Conservation (phyloP, 306 rosid species). For the Corylus heterophylla region DNA sequence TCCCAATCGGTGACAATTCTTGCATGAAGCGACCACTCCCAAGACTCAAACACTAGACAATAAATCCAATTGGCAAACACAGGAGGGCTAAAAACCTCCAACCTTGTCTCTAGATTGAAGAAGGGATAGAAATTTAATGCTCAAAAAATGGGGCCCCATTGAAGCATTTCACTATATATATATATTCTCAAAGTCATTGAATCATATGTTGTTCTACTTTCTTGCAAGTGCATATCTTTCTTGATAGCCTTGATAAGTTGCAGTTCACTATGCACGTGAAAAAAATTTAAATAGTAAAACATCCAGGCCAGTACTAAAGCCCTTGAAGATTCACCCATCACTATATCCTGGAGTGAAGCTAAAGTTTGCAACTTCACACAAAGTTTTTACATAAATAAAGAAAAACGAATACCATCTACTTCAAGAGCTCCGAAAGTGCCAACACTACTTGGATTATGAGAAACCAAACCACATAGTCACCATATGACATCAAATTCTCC, state of each 20-base stretch:
- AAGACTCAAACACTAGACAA: neutral
- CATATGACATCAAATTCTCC: neutral
- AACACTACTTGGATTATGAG: neutral
- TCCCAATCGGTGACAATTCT: neutral
- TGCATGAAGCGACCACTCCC: neutral
- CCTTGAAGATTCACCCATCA: neutral
- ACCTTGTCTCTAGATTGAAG: neutral
- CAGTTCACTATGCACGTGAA: neutral
- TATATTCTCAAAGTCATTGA: no score
- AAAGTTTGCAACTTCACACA: neutral
- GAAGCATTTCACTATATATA: no score
- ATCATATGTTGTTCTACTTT: no score
- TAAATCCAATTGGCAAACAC: neutral
- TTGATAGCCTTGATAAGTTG: neutral
- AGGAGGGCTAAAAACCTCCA: neutral
- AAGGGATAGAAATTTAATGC: neutral
- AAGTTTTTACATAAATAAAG: neutral
- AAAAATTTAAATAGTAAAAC: neutral
- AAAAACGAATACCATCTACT: neutral
- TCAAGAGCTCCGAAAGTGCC: neutral
- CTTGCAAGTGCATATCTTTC: neutral
- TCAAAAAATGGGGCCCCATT: neutral
- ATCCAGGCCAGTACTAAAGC: neutral
- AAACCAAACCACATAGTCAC: constrained; percentile 5
- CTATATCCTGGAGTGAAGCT: neutral